Conservation (phyloP, 2,329 filamentous ascomycete genomes). For the Fusarium dlaminii region DNA sequence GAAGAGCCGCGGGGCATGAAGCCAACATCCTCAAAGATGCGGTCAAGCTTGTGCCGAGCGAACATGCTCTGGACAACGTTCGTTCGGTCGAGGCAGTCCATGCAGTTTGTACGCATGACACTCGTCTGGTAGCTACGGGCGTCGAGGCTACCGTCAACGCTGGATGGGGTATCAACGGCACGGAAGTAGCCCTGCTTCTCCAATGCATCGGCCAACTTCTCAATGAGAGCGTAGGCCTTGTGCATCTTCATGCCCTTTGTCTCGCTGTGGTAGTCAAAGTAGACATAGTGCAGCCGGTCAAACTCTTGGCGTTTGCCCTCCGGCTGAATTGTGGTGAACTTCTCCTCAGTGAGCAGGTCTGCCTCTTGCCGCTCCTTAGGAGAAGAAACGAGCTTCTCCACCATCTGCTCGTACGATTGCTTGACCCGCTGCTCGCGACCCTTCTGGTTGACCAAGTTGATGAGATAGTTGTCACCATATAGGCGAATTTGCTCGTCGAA, state of each 20-base stretch:
- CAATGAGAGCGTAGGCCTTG: conserved; percentile 85
- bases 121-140: conserved; percentile 83
- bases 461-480: conserved; percentile 96
- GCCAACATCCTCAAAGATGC: conserved; percentile 87
- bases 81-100: conserved; percentile 98
- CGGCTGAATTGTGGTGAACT: conserved; percentile 80
- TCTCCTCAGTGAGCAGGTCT: conserved; percentile 76
- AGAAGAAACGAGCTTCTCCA: conserved; percentile 76
- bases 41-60: conserved; percentile 85
- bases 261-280: conserved; percentile 98
- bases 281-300: conserved; percentile 92
- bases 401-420: conserved; percentile 91
- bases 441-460: conserved; percentile 97
- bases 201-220: conserved; percentile 81
- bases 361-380: conserved; percentile 72
- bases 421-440: conserved; percentile 91
- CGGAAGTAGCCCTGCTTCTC: conserved; percentile 90
- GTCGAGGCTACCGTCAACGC: conserved; percentile 76
- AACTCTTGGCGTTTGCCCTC: conserved; percentile 68
- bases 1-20: conserved; percentile 79
- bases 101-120: conserved; percentile 97
- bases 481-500: conserved; percentile 92
- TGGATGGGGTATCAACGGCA: conserved; percentile 83
- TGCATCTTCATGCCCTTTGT: conserved; percentile 96
- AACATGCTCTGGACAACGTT: conserved; percentile 99